Evolutionary conservation across 176 grass and related monocot species (phyloP).

Genomic region (Raddia distichophylla): DNA sequence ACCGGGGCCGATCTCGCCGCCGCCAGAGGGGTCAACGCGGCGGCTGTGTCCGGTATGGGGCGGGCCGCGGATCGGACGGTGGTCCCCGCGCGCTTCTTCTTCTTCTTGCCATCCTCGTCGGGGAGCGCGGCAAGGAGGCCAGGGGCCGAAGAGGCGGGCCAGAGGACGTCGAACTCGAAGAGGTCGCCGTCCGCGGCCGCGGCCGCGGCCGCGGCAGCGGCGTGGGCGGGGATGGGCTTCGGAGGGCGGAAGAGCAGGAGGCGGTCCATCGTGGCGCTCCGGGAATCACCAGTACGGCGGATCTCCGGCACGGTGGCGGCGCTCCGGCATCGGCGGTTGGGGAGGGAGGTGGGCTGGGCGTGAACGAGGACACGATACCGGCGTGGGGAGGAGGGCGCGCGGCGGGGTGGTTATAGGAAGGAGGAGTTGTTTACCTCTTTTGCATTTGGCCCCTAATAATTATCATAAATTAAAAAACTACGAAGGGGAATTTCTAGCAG

Average conservation of each 20-base stretch:
- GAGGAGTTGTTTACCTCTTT: conserved; percentile 22
- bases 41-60: conserved; percentile 46
- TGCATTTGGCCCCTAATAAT: neutral
- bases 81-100: conserved; percentile 48
- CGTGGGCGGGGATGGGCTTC: conserved; percentile 26
- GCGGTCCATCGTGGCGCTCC: conserved; percentile 40
- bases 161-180: conserved; percentile 57
- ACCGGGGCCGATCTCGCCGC: conserved; percentile 52
- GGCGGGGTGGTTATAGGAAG: conserved; percentile 21
- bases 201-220: neutral
- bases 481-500: no score
- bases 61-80: conserved; percentile 42
- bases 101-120: conserved; percentile 46
- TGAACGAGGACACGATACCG: conserved; percentile 37
- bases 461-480: neutral
- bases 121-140: conserved; percentile 44
- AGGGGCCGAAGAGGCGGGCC: neutral
- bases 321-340: conserved; percentile 50
- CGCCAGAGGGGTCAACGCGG: conserved; percentile 10
- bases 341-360: neutral
- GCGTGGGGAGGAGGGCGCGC: conserved; percentile 33
- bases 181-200: conserved; percentile 44
- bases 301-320: conserved; percentile 39
- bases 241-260: conserved; percentile 46
- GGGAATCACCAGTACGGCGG: conserved; percentile 50